Conservation (phyloP, 305 asterid genomes). For the Fraxinus dipetala region DNA sequence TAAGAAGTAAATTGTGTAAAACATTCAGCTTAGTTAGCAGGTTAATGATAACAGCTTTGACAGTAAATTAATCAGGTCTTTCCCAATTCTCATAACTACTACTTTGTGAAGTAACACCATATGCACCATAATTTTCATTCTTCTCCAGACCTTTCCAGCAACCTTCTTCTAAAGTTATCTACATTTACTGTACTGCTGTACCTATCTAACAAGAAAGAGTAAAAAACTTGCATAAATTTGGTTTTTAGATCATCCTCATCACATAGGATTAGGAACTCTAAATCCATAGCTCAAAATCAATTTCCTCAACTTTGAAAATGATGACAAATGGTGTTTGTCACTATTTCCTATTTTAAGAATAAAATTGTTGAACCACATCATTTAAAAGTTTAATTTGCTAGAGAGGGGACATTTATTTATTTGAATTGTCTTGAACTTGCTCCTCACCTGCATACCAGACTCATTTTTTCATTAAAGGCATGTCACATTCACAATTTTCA, state of each 20-base stretch:
- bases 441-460: neutral
- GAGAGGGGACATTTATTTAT: neutral
- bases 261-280: neutral
- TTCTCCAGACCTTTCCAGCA: neutral
- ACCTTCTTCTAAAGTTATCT: neutral
- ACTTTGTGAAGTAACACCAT: slow-evolving; percentile 1
- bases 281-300: neutral
- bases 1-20: neutral
- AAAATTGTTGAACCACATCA: neutral
- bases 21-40: neutral
- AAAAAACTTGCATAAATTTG: neutral
- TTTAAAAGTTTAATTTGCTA: neutral
- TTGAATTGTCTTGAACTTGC: neutral
- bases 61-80: neutral
- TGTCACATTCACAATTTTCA: neutral
- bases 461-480: neutral
- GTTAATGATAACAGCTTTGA: neutral
- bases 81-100: neutral
- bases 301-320: neutral
- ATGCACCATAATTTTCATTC: neutral
- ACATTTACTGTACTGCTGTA: neutral
- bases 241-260: neutral
- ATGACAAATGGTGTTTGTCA: neutral
- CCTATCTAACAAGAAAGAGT: neutral
- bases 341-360: neutral